phyloP scores from a whole-genome alignment of 768 basidiomycete species.

The Lactarius sanguifluus region DNA sequence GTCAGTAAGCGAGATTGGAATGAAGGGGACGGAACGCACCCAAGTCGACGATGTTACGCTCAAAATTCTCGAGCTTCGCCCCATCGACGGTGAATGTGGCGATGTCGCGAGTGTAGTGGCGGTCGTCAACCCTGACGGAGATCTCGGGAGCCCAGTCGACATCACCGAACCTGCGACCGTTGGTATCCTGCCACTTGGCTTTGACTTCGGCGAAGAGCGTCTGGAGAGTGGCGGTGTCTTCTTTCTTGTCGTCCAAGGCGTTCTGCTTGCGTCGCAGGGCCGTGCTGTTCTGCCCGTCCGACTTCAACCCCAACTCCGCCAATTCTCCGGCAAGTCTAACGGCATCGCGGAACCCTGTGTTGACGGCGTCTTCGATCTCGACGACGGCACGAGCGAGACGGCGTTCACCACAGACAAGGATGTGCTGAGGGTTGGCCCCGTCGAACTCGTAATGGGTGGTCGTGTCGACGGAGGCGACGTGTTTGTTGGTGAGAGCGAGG shows the following conservation, averaged over 20 bases:
- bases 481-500: conserved; percentile 32
- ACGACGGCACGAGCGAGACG: conserved; percentile 25
- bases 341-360: conserved; percentile 18
- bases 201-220: conserved; percentile 26
- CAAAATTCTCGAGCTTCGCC: conserved; percentile 30
- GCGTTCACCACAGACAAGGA: conserved; percentile 29
- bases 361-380: conserved; percentile 21
- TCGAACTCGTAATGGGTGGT: conserved; percentile 32
- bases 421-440: conserved; percentile 27
- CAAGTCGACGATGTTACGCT: conserved; percentile 26
- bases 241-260: conserved; percentile 19
- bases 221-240: conserved; percentile 28
- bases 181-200: conserved; percentile 19
- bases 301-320: no score
- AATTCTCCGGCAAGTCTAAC: conserved; percentile 8
- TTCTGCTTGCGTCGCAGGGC: neutral
- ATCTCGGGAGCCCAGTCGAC: conserved; percentile 31
- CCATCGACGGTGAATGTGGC: conserved; percentile 32
- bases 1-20: conserved; percentile 22
- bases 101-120: conserved; percentile 34
- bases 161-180: conserved; percentile 27
- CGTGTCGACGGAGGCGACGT: conserved; percentile 31
- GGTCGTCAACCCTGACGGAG: conserved; percentile 28
- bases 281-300: neutral
- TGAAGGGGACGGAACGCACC: conserved; percentile 31